Evolutionary conservation across 257 asterid genomes (phyloP).

Genomic region (Solanum corneliomulleri): DNA sequence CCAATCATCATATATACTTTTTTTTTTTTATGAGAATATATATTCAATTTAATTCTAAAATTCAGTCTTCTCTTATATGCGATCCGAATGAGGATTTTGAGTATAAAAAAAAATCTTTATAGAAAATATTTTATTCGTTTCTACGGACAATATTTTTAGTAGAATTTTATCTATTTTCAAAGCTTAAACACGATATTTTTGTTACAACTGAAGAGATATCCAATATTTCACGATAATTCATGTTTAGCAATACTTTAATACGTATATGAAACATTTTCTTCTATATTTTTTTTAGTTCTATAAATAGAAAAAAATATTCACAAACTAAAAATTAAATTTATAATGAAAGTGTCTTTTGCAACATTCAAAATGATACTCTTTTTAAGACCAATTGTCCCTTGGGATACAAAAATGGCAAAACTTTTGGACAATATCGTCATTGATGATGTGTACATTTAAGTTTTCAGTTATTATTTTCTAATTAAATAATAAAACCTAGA

Average conservation of each 20-base stretch:
- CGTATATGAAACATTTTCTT: neutral
- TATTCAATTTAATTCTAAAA: neutral
- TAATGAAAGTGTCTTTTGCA: neutral
- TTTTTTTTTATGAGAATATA: neutral
- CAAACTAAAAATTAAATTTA: neutral
- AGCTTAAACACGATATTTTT: too few species aligned
- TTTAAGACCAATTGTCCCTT: neutral
- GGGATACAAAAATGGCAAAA: neutral
- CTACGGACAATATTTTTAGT: accelerated
- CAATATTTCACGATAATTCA: too few species aligned
- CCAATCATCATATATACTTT: neutral
- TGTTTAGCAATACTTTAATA: too few species aligned
- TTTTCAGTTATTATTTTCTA: neutral
- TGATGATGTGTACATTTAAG: neutral
- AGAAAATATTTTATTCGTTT: neutral
- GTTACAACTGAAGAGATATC: too few species aligned
- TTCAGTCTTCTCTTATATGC: neutral
- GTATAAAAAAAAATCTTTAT: neutral
- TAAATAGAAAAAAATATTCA: neutral
- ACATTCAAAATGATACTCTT: neutral
- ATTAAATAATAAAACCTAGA: neutral
- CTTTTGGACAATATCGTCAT: neutral
- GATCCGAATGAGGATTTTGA: neutral
- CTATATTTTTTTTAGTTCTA: neutral
- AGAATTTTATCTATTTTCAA: neutral